Conservation (phyloP, 2,329 filamentous ascomycete genomes). For the Aureobasidium pullulans region DNA sequence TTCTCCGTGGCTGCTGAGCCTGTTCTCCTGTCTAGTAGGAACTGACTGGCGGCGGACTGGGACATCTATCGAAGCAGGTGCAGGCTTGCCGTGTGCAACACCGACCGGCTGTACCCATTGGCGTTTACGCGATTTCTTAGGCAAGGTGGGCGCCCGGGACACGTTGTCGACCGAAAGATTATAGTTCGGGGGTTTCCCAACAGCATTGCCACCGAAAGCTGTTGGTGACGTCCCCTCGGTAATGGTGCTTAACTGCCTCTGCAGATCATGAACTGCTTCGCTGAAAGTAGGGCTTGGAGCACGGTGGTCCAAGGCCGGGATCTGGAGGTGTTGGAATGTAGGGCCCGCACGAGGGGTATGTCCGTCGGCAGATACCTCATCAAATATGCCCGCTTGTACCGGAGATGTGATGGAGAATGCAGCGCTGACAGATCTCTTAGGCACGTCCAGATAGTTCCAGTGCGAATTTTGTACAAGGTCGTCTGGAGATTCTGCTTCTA, state of each 20-base stretch:
- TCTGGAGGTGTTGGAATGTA: not conserved
- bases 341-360: slow-evolving; percentile 13
- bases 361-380: slow-evolving; percentile 14
- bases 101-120: slow-evolving; percentile 21
- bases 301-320: not conserved
- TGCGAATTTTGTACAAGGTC: slow-evolving; percentile 19
- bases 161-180: slow-evolving; percentile 19
- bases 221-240: slow-evolving; percentile 19
- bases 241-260: slow-evolving; percentile 21
- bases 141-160: slow-evolving; percentile 28
- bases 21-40: not conserved
- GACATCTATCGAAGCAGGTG: not conserved
- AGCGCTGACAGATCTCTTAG: slow-evolving; percentile 17
- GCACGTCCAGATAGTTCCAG: slow-evolving; percentile 14
- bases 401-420: slow-evolving; percentile 22
- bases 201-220: slow-evolving; percentile 9
- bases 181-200: slow-evolving; percentile 20
- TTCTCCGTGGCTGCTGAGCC: not conserved
- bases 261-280: slow-evolving; percentile 36
- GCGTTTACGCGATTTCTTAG: slow-evolving; percentile 36
- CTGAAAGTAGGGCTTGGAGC: slow-evolving; percentile 38
- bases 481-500: slow-evolving; percentile 24
- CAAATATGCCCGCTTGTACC: slow-evolving; percentile 23
- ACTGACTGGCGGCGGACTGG: not conserved
- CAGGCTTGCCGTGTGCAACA: not conserved